Evolutionary conservation across 257 asterid species (phyloP), one percentile per base, ranked within the genome.

Genomic region (Ophiorrhiza pumila): DNA sequence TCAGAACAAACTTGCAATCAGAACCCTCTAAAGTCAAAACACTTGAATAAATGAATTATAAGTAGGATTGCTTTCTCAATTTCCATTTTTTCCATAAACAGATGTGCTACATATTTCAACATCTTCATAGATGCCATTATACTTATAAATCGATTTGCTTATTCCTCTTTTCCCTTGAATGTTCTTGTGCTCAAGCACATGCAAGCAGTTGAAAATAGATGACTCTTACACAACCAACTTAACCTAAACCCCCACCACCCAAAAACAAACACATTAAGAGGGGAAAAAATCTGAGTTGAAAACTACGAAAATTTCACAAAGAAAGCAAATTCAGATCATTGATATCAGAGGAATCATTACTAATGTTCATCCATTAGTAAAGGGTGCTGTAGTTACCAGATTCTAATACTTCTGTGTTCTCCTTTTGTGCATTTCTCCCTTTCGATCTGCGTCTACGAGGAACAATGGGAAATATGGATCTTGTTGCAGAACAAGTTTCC

Each of bases 401-500:
- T 27, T 29, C 34, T 1, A 31, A 4, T 39, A 43, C 29, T 13
- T 58, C 32, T n/a, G 31, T 12, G 18, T 15, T 71, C 27, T 20
- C 45, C 67, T 58, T 25, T n/a, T 3, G 42, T 17, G 10, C 15
- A 55, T 12, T n/a, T 55, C 60, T 42, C 43, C 10, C 47, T 37
- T 57, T 71, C 10, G 68, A 58, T 58, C 35, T 45, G 67, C 45
- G 35, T 32, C 47, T 5, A 71, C 67, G 42, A 14, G 75, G 68
- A 71, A 58, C 3, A 58, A 42, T 58, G n/a, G 42, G 32, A 71
- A 43, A 58, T 31, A 29, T 9, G 15, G 59, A 32, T n/a, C n/a
- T n/a, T n/a, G n/a, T n/a, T n/a, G n/a, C n/a, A n/a, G n/a, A n/a
- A n/a, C n/a, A n/a, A n/a, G n/a, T n/a, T n/a, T n/a, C n/a, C n/a